These are phyloP conservation scores for Xylaria sp. DNA, from an alignment of 2,329 filamentous ascomycete genomes.

Conservation along the genomic window DNA sequence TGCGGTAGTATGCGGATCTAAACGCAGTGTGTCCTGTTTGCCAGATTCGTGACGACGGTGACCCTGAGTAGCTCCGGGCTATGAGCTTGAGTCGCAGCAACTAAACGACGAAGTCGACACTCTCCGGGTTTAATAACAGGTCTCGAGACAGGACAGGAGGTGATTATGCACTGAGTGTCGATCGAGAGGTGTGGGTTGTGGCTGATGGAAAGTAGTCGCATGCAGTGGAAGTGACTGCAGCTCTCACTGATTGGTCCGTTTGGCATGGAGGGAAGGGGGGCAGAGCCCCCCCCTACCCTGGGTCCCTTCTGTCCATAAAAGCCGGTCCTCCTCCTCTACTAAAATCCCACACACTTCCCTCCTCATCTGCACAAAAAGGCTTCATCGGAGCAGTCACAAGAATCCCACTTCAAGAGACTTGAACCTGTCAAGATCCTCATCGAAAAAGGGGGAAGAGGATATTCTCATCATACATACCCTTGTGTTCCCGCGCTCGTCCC, in stretches of 20 bases:
- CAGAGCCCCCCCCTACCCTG: constrained; percentile 17
- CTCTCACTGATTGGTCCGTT: constrained; percentile 24
- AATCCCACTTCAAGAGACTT: constrained; percentile 9
- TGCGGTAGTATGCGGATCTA: neutral
- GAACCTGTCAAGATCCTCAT: constrained; percentile 15
- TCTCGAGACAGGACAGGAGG: neutral
- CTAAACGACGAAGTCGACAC: neutral
- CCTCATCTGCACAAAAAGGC: constrained; percentile 12
- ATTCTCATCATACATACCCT: constrained; percentile 14
- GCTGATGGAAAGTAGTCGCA: constrained; percentile 16
- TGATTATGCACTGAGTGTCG: constrained; percentile 7
- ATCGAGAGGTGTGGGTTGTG: constrained; percentile 12
- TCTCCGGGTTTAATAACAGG: neutral
- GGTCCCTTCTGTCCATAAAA: constrained; percentile 28
- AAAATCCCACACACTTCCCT: constrained; percentile 20
- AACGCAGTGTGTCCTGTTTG: neutral
- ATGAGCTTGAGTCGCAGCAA: constrained; percentile 5
- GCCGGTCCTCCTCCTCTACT: constrained; percentile 21
- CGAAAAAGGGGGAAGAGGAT: constrained; percentile 12
- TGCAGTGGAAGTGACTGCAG: constrained; percentile 18
- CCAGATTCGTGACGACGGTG: constrained; percentile 1
- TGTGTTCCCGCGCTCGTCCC: constrained; percentile 11
- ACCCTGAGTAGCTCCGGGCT: neutral
- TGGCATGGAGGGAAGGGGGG: constrained; percentile 17
- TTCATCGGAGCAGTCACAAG: constrained; percentile 18